Percentiles rank a stretch among this genome's conserved stretches.
phyloP scores from a whole-genome alignment of 768 basidiomycete genomes.

The Daedalea quercina region DNA sequence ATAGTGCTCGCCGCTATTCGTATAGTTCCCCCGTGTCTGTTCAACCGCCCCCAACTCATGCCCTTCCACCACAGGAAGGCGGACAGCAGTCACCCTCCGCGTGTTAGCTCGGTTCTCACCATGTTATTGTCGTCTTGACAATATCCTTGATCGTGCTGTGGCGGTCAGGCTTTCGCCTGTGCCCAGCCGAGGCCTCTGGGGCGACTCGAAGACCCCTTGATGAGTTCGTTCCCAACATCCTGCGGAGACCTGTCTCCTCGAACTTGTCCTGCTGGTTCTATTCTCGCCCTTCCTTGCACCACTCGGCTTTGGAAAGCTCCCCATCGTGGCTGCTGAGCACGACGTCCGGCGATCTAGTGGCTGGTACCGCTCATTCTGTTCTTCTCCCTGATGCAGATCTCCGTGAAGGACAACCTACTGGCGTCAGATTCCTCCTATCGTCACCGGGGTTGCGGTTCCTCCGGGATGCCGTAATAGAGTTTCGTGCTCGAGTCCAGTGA shows the following conservation, averaged over 20 bases:
- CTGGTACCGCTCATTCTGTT: conserved; percentile 8
- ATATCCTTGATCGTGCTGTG: conserved; percentile 3
- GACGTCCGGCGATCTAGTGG: conserved; percentile 11
- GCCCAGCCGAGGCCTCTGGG: conserved; percentile 10
- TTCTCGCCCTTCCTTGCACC: conserved; percentile 20
- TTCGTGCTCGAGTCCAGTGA: conserved; percentile 45
- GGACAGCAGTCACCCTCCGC: conserved; percentile 25
- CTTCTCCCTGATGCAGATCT: conserved; percentile 13
- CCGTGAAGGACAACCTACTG: conserved; percentile 7
- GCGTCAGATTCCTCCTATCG: conserved; percentile 12
- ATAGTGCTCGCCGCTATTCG: conserved; percentile 7
- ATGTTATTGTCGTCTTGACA: neutral
- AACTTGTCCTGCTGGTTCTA: conserved; percentile 9
- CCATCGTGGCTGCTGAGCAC: conserved; percentile 3
- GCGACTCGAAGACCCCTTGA: neutral
- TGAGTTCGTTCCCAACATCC: conserved; percentile 3
- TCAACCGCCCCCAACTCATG: conserved; percentile 34
- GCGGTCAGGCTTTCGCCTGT: conserved; percentile 12
- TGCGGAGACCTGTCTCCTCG: conserved; percentile 28
- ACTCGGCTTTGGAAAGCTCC: conserved; percentile 9
- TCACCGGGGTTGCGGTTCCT: conserved; percentile 34
- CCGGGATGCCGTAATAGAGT: conserved; percentile 47
- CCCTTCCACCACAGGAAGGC: conserved; percentile 37
- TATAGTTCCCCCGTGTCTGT: conserved; percentile 7
- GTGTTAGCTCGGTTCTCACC: conserved; percentile 26